Base-by-base conservation (phyloP, 176 grass and related monocot genomes). In the Musa beccarii region DNA sequence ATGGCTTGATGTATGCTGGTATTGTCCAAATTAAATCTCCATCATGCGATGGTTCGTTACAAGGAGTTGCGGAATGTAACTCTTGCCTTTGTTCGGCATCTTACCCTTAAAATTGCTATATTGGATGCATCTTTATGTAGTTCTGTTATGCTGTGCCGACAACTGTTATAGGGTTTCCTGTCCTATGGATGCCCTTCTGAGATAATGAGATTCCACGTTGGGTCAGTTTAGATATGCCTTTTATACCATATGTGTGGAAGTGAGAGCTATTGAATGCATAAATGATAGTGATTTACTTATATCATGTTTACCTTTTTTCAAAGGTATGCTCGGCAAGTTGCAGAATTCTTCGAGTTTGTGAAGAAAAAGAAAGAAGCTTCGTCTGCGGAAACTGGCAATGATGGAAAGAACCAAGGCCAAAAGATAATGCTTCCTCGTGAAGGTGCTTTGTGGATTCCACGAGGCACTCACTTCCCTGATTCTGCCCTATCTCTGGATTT, bases 311-410 rank as follows among this genome's bases (percentile, higher is more conserved):
- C 15, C 54, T 19, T 69, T 51, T 66, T 53, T 2, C 26, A 28
- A 83, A 99, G 96, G 76, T 99, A 99, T 67, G 96, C 96, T 6
- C 80, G 67, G 17, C 96, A 99, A 87, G 96, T 99, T 74, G 86
- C 91, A 53, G 86, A 99, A 53, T 99, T 99, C 85, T 99, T 99
- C 13, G 86, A 95, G 71, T 95, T 95, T 53, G 96, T 99, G 85
- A 99, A 99, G 79, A 99, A 89, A 87, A 85, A 92, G 83, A 91
- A 89, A 49, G 89, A 95, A 89, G 77, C 52, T 75, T 84, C 78
- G 52, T 73, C 87, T 2, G 65, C 78, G 56, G 80, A 88, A 79
- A 54, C 84, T 59, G 71, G 53, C 26, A 22, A n/a, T 5, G 69
- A 84, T 10, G 80, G 78, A 29, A 82, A 83, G 52, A 54, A 21